Conservation (phyloP, 2,329 filamentous ascomycete species). For the Biscogniauxia mediterranea region DNA sequence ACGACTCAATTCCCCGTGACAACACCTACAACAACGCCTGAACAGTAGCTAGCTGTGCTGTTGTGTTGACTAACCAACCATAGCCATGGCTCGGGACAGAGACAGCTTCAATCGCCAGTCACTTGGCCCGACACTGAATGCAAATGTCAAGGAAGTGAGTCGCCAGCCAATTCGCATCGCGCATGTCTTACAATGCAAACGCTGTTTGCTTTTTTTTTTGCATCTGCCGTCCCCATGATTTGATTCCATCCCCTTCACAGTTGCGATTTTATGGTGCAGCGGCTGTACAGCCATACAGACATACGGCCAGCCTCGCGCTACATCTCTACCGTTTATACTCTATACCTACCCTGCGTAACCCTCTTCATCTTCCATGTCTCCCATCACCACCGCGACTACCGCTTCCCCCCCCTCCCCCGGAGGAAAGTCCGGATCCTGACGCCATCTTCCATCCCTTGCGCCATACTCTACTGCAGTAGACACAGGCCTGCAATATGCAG, state of each 20-base stretch:
- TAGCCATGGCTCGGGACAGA: conserved; percentile 47
- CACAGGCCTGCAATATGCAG: conserved; percentile 16
- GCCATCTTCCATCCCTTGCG: not conserved
- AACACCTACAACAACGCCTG: conserved; percentile 10
- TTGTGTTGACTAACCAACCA: conserved; percentile 12
- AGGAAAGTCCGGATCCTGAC: too few relatives aligned
- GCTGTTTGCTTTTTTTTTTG: not conserved
- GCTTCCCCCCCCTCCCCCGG: too few relatives aligned
- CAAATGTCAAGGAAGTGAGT: conserved; percentile 65
- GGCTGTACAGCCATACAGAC: too few relatives aligned
- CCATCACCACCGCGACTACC: not conserved
- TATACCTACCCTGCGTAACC: conserved; percentile 1
- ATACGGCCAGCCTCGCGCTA: too few relatives aligned
- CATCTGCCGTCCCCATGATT: too few relatives aligned
- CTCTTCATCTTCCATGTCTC: not conserved
- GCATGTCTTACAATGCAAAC: not conserved
- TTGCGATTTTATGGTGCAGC: not conserved
- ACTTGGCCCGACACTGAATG: conserved; percentile 63
- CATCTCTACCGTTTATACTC: not conserved
- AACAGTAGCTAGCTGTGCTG: conserved; percentile 14
- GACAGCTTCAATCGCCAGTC: conserved; percentile 63
- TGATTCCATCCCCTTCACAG: not conserved
- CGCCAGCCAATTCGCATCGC: conserved; percentile 13
- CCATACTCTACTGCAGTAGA: not conserved
- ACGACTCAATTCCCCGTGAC: conserved; percentile 16